Evolutionary conservation across 768 basidiomycete species (phyloP), one percentile per base, ranked within the genome.

Genomic region (Russula abietina): DNA sequence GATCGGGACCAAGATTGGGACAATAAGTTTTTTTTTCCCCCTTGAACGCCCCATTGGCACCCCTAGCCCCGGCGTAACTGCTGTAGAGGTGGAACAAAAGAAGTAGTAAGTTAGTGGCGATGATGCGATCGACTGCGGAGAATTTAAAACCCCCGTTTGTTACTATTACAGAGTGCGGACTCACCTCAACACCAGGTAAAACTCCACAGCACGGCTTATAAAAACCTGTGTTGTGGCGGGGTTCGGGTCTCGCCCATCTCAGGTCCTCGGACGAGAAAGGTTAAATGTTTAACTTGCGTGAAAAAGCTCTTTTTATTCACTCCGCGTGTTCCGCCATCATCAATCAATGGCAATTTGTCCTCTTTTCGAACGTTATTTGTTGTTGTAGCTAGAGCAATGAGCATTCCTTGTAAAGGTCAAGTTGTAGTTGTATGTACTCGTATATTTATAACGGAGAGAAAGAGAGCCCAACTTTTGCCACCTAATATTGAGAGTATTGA

Each of bases 401-500:
- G 33, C 22, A 12, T 7, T 11, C 2, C 16, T 28, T 5, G 7
- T 14, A 49, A 24, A 17, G 26, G 26, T 49, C 48, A 24, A 16
- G 51, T 52, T 33, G 51, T 52, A 52, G 28, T 62, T 41, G 51
- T 17, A 39, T 53, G 45, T 59, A 36, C 36, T 36, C 33, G 33
- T 33, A 52, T 59, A n/a, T 54, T 41, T 28, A 38, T 63, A 61
- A 33, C 46, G 39, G 55, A 51, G 28, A n/a, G 30, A n/a, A n/a
- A 19, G 33, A 46, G 45, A 32, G 19, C 62, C 50, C 56, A 26
- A 36, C 6, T 48, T 48, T 59, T 48, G 53, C 24, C 55, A 64
- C 62, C 53, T 64, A 45, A 64, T 60, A 55, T 64, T 55, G 58
- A 64, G 54, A 41, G 26, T 64, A 49, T 64, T 64, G 62, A 64